Conservation (phyloP, 1,284 basidiomycete genomes). For the Ceratobasidium sp. region DNA sequence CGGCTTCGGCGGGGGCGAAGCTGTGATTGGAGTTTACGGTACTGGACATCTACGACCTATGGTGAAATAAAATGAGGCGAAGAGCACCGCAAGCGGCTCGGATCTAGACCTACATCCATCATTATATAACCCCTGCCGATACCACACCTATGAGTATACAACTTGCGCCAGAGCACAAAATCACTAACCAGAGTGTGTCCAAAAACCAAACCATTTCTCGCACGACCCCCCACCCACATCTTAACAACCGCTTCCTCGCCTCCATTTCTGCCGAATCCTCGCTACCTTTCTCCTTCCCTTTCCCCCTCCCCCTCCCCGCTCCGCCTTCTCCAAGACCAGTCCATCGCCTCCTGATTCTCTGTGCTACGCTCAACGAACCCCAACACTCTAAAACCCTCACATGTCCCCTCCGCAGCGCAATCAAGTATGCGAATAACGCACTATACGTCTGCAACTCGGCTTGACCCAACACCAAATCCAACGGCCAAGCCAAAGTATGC, state of each 20-base stretch:
- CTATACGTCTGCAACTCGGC: conserved; percentile 79
- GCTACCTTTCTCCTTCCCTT: conserved; percentile 2
- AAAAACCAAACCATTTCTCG: conserved; percentile 92
- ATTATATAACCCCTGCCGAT: conserved; percentile 72
- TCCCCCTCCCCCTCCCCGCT: conserved; percentile 65
- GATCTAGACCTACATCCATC: conserved; percentile 67
- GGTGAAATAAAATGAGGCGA: neutral
- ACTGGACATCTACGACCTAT: conserved; percentile 82
- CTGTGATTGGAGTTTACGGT: conserved; percentile 70
- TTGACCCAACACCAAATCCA: conserved; percentile 87
- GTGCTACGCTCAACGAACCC: conserved; percentile 83
- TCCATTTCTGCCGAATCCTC: conserved; percentile 45
- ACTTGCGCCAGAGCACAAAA: neutral
- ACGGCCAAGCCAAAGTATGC: conserved; percentile 80
- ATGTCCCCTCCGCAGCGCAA: conserved; percentile 84
- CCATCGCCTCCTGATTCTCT: conserved; percentile 82
- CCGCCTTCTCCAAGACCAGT: conserved; percentile 89
- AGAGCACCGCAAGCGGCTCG: neutral
- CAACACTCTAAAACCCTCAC: conserved; percentile 81
- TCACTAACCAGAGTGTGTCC: conserved; percentile 69
- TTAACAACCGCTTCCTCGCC: conserved; percentile 69
- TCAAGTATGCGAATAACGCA: conserved; percentile 82
- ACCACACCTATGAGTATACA: neutral
- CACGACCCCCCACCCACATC: conserved; percentile 86
- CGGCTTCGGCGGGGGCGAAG: conserved; percentile 57